Conservation (phyloP, 2,329 filamentous ascomycete genomes). For the Alternaria angustiovoidea region DNA sequence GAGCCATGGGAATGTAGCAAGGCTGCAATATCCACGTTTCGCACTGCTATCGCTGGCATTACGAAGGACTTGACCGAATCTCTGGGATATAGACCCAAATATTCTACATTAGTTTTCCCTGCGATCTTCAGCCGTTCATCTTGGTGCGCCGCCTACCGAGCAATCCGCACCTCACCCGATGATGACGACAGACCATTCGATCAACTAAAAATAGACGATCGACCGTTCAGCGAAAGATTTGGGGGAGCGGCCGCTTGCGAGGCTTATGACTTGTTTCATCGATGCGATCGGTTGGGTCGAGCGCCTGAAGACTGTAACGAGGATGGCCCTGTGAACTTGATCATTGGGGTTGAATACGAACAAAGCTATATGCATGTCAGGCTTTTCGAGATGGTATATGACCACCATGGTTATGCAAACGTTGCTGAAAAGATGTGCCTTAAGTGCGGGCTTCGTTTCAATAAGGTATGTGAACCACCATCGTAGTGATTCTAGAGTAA, state of each 20-base stretch:
- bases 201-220: no score
- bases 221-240: background rate
- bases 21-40: background rate
- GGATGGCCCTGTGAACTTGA: background rate
- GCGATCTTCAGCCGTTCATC: no score
- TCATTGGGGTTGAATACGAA: background rate
- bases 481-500: background rate
- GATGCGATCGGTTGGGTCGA: background rate
- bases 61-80: background rate
- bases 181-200: background rate
- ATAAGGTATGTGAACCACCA: background rate
- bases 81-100: no score
- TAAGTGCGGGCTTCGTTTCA: background rate
- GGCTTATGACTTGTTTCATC: background rate
- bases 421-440: background rate
- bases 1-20: background rate
- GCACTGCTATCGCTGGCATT: background rate
- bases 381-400: background rate
- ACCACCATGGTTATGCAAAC: background rate
- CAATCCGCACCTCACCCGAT: background rate
- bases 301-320: background rate
- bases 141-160: background rate
- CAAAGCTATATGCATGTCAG: background rate
- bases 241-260: background rate
- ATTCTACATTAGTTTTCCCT: background rate